phyloP scores from a whole-genome alignment of 768 basidiomycete species.

The Mycena filopes region DNA sequence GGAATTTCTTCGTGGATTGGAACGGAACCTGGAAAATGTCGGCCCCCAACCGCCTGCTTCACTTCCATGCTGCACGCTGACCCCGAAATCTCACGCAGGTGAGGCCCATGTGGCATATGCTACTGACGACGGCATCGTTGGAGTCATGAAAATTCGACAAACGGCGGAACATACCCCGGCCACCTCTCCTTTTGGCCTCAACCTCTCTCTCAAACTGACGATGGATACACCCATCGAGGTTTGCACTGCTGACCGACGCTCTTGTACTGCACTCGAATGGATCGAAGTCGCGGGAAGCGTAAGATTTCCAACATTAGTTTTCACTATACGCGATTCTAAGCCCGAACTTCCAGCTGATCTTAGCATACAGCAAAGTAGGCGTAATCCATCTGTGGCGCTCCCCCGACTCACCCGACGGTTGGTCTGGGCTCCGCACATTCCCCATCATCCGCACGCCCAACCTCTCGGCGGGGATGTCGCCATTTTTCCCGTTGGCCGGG shows the following conservation, averaged over 20 bases:
- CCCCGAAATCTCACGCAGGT: slow-evolving; percentile 50
- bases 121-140: slow-evolving; percentile 66
- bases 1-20: slow-evolving; percentile 68
- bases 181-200: slow-evolving; percentile 42
- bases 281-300: slow-evolving; percentile 55
- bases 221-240: slow-evolving; percentile 45
- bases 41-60: slow-evolving; percentile 29
- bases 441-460: slow-evolving; percentile 54
- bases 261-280: slow-evolving; percentile 69
- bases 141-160: slow-evolving; percentile 65
- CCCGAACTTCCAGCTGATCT: slow-evolving; percentile 54
- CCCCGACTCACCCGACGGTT: slow-evolving; percentile 41
- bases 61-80: slow-evolving; percentile 3
- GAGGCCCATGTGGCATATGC: slow-evolving; percentile 68
- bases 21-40: slow-evolving; percentile 54
- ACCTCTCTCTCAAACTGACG: slow-evolving; percentile 46
- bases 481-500: slow-evolving; percentile 69
- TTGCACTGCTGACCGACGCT: slow-evolving; percentile 51
- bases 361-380: slow-evolving; percentile 72
- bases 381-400: slow-evolving; percentile 66
- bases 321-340: not conserved
- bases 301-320: slow-evolving; percentile 32
- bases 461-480: slow-evolving; percentile 67
- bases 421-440: slow-evolving; percentile 64
- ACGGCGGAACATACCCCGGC: slow-evolving; percentile 43